A percentile compares a stretch with the other conserved stretches of the same genome.
These are phyloP conservation scores for Coniochaeta pulveracea DNA, from an alignment of 2,329 filamentous ascomycete genomes.

Conservation along the genomic window DNA sequence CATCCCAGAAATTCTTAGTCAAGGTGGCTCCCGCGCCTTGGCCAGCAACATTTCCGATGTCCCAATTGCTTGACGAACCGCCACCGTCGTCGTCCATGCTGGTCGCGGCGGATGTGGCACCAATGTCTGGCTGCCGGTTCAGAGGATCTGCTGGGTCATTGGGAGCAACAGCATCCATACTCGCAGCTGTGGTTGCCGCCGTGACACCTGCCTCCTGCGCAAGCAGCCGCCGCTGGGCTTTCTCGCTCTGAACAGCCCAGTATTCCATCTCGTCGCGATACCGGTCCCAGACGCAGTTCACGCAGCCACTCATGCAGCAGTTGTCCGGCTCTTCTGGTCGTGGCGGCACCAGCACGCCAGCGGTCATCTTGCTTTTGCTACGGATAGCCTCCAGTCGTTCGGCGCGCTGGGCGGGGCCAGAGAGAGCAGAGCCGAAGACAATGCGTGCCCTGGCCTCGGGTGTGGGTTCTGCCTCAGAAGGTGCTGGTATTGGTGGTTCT, in stretches of 20 bases:
- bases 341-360: slow-evolving; percentile 74
- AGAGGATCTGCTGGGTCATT: too few species aligned
- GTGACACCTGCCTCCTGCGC: slow-evolving; percentile 20
- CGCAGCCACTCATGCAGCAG: slow-evolving; percentile 98
- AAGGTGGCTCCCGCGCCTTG: slow-evolving; percentile 23
- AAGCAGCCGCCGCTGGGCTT: slow-evolving; percentile 47
- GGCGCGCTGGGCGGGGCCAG: slow-evolving; percentile 59
- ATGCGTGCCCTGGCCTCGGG: slow-evolving; percentile 48
- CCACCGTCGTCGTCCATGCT: slow-evolving; percentile 71
- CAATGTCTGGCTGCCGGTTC: background rate
- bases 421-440: slow-evolving; percentile 72
- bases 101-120: slow-evolving; percentile 15
- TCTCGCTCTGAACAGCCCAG: slow-evolving; percentile 57
- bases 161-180: background rate
- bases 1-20: slow-evolving; percentile 44
- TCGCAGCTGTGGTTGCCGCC: slow-evolving; percentile 2
- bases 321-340: slow-evolving; percentile 86
- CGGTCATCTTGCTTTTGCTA: slow-evolving; percentile 52
- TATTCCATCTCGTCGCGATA: slow-evolving; percentile 88
- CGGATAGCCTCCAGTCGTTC: slow-evolving; percentile 47
- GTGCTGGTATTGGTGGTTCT: slow-evolving; percentile 21
- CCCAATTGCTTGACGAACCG: slow-evolving; percentile 61
- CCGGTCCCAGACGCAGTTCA: slow-evolving; percentile 92
- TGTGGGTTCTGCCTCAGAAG: slow-evolving; percentile 35
- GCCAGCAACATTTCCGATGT: slow-evolving; percentile 14